A percentile compares a stretch with the other conserved stretches of the same genome.
Conservation (phyloP, 1,284 basidiomycete species). For the Cystobasidiaceae sp. region DNA sequence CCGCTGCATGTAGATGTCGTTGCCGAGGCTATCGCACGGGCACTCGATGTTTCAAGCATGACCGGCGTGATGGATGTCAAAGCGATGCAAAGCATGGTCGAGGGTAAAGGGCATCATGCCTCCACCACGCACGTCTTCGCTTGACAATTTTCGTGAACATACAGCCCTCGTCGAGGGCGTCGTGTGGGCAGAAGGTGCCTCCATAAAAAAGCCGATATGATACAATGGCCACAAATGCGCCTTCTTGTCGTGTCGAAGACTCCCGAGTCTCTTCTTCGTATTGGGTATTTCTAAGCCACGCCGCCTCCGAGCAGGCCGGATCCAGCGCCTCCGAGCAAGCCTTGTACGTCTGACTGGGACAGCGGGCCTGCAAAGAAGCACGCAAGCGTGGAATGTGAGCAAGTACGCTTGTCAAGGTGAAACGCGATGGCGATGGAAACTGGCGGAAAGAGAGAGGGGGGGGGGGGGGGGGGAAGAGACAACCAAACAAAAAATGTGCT, state of each 20-base stretch:
- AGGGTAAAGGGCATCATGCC: constrained; percentile 4
- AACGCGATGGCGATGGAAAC: no score
- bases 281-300: neutral
- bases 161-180: no score
- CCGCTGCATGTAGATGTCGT: constrained; percentile 96
- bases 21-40: constrained; percentile 67
- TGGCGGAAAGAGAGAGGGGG: no score
- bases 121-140: neutral
- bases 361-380: constrained; percentile 7
- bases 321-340: constrained; percentile 5
- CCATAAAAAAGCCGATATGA: no score
- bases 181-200: no score
- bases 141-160: no score
- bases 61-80: constrained; percentile 67
- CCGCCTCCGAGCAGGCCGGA: constrained; percentile 7
- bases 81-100: constrained; percentile 68
- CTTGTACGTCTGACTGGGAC: constrained; percentile 11
- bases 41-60: constrained; percentile 53
- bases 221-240: no score
- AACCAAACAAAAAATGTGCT: neutral
- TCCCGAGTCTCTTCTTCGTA: no score
- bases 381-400: neutral
- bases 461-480: no score
- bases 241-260: no score
- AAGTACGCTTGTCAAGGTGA: neutral